Percentiles rank a stretch among this genome's conserved stretches.
Conservation (phyloP, 2,329 filamentous ascomycete species). For the Dactylellina sp. region DNA sequence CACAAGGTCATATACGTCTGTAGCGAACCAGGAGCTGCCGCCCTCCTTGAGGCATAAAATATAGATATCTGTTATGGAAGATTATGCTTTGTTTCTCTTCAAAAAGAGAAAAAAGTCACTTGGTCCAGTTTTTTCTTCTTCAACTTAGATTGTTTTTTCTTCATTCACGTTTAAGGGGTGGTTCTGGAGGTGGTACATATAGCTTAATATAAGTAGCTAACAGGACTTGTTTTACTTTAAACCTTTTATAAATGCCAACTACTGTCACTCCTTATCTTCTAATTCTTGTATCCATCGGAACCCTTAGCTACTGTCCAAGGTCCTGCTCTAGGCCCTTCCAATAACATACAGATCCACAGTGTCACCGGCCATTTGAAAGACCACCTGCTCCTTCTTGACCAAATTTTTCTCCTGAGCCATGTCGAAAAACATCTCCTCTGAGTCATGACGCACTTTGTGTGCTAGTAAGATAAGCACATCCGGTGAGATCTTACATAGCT, state of each 20-base stretch:
- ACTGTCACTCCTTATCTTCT: constrained; percentile 31
- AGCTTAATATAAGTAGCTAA: constrained; percentile 12
- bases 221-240: background rate
- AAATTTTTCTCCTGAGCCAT: constrained; percentile 66
- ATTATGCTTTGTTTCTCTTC: too few species aligned
- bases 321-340: too few species aligned
- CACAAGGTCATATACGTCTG: constrained; percentile 96
- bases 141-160: background rate
- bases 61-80: background rate
- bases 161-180: background rate
- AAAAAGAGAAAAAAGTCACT: too few species aligned
- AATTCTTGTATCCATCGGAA: constrained; percentile 5
- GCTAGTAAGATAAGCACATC: constrained; percentile 70
- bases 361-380: constrained; percentile 54
- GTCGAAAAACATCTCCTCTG: constrained; percentile 75
- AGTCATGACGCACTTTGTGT: constrained; percentile 76
- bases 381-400: constrained; percentile 34
- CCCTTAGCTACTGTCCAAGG: too few species aligned
- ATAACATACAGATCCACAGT: constrained; percentile 52
- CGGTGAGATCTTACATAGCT: constrained; percentile 67
- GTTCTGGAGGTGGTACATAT: constrained; percentile 22
- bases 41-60: constrained; percentile 69
- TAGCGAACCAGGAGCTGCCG: constrained; percentile 87
- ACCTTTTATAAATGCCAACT: constrained; percentile 35
- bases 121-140: too few species aligned